phyloP scores from a whole-genome alignment of 345 rosid genomes.

The Geranium brycei region DNA sequence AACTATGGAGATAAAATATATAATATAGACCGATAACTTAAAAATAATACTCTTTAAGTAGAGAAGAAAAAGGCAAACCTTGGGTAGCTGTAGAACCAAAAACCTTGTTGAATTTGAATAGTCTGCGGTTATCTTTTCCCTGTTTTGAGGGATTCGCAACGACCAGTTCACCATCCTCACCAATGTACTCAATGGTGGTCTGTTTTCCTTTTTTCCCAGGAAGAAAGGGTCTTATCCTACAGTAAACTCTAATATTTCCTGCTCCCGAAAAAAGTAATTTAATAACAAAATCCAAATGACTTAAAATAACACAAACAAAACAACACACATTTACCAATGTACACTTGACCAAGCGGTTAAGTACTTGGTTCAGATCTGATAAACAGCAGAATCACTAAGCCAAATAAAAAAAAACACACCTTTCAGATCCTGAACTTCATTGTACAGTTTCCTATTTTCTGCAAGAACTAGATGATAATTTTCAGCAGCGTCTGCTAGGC shows the following conservation, averaged over 20 bases:
- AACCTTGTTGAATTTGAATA: slow-evolving; percentile 87
- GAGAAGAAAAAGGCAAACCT: slow-evolving; percentile 31
- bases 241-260: slow-evolving; percentile 97
- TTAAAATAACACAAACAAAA: slow-evolving; percentile 8
- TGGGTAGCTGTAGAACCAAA: slow-evolving; percentile 70
- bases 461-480: slow-evolving; percentile 66
- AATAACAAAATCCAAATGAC: slow-evolving; percentile 11
- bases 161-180: slow-evolving; percentile 87
- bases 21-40: background rate
- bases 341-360: no score
- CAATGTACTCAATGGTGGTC: slow-evolving; percentile 60
- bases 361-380: no score
- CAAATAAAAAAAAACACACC: slow-evolving; percentile 31
- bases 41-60: slow-evolving; percentile 1
- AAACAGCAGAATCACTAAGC: background rate
- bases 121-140: slow-evolving; percentile 64
- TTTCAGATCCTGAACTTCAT: slow-evolving; percentile 93
- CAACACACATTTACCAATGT: no score
- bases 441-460: slow-evolving; percentile 78
- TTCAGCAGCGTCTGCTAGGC: slow-evolving; percentile 70
- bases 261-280: slow-evolving; percentile 6
- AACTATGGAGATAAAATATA: background rate
- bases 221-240: slow-evolving; percentile 87
- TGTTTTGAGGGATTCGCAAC: slow-evolving; percentile 71
- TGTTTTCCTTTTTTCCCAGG: slow-evolving; percentile 67